phyloP scores from a whole-genome alignment of 31 red algal genomes.

The Asparagopsis taxiformis region DNA sequence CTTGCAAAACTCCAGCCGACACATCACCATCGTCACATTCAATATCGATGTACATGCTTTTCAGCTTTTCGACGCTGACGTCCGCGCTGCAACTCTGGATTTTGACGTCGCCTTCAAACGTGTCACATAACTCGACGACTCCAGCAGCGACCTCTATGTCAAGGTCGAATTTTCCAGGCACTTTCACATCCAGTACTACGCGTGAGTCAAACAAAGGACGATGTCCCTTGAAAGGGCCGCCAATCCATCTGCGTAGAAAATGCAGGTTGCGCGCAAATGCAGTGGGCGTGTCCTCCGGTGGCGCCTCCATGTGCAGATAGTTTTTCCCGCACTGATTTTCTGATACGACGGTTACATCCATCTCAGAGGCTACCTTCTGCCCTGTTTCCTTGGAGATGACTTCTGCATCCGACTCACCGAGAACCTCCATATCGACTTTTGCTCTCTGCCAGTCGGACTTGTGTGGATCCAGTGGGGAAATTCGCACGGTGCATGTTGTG shows the following conservation, averaged over 20 bases:
- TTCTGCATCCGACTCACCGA: neutral
- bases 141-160: slow-evolving; percentile 40
- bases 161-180: slow-evolving; percentile 56
- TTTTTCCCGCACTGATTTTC: neutral
- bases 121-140: slow-evolving; percentile 24
- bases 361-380: neutral
- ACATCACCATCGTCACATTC: slow-evolving; percentile 38
- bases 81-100: slow-evolving; percentile 14
- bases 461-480: slow-evolving; percentile 25
- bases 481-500: slow-evolving; percentile 12
- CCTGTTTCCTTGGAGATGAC: neutral
- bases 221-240: slow-evolving; percentile 10
- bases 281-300: neutral
- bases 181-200: slow-evolving; percentile 23
- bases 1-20: slow-evolving; percentile 41
- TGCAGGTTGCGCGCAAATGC: slow-evolving; percentile 6
- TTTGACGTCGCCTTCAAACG: slow-evolving; percentile 57
- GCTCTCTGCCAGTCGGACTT: slow-evolving; percentile 18
- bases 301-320: slow-evolving; percentile 12
- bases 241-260: neutral
- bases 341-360: neutral
- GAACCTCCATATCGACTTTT: slow-evolving; percentile 23
- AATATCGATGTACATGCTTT: slow-evolving; percentile 55
- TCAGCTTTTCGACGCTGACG: slow-evolving; percentile 29
- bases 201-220: slow-evolving; percentile 11